Conservation (phyloP, 2,329 filamentous ascomycete species). For the Stachybotrys chlorohalonatus region DNA sequence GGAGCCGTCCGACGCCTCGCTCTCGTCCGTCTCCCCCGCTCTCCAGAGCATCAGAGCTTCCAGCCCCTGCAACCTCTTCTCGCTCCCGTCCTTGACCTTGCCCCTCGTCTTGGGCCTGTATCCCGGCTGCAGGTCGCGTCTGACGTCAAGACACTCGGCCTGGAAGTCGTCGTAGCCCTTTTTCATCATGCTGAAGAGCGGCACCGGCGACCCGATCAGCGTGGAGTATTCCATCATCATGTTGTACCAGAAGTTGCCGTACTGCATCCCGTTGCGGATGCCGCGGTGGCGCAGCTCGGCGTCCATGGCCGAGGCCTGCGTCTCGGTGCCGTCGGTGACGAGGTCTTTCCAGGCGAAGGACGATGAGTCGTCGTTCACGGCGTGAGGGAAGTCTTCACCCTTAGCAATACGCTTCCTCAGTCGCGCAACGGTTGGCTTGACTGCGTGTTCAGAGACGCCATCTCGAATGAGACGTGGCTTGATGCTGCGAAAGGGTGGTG, state of each 20-base stretch:
- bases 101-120: not conserved
- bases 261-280: conserved; percentile 7
- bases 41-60: conserved; percentile 10
- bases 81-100: conserved; percentile 3
- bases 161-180: conserved; percentile 11
- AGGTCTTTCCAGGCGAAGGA: not conserved
- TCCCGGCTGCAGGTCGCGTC: not conserved
- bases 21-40: conserved; percentile 11
- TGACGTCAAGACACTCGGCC: conserved; percentile 5
- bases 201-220: conserved; percentile 8
- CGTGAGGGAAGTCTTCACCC: conserved; percentile 5
- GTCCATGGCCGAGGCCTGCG: conserved; percentile 6
- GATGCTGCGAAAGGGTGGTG: conserved; percentile 2
- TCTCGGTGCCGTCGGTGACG: not conserved
- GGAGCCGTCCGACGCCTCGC: conserved; percentile 5
- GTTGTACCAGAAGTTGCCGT: conserved; percentile 15
- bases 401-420: conserved; percentile 10
- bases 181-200: conserved; percentile 14
- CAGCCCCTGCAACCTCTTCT: conserved; percentile 5
- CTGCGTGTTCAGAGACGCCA: conserved; percentile 12
- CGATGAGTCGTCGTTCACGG: conserved; percentile 4
- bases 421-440: conserved; percentile 10
- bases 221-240: conserved; percentile 11
- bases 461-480: conserved; percentile 12
- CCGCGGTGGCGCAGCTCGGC: conserved; percentile 8